Base-by-base conservation (phyloP, 2,329 filamentous ascomycete species). In the Boeremia lycopersici region DNA sequence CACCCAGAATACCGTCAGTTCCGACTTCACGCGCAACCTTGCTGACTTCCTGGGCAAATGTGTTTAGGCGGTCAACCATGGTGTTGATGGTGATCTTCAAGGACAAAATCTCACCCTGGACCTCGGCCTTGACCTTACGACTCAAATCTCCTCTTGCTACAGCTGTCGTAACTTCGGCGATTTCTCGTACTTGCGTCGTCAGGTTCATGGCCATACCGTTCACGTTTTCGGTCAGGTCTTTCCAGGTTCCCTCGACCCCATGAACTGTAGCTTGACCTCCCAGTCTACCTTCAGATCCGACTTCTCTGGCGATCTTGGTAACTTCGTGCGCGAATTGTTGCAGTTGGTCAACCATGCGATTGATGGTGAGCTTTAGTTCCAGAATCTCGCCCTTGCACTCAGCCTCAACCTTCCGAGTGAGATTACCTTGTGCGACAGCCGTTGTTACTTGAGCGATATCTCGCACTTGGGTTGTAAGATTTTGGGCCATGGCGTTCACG, bases 21-120 rank as follows among this genome's bases (percentile, higher is more conserved):
- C 84, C 84, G 74, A 87, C 84, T 70, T 87, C 84, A 62, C 84
- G 79, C 43, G 84, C 84, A 48, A 87, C 84, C 71, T 86, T 86
- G 78, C 84, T 86, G 61, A 87, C 84, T 69, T 87, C 84, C 63
- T 85, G 85, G 8, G 84, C 84, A 61, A 87, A 87, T 1, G 83
- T 86, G 63, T 85, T 85, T 29, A 87, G 73, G 51, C 84, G 77
- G 72, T 87, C 84, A 64, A 88, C 85, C 85, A 88, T 88, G 68
- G 83, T 82, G 67, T 88, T 88, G 77, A 88, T 86, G 7, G 93
- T 99, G 69, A 93, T 91, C 79, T 99, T 99, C 59, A 99, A 63
- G 3, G 76, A 78, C 53, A 82, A 59, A 49, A 82, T 82, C 59
- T 82, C 80, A 51, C 80, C 80, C 66, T 81, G 75, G 19, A 82